Percentiles rank a stretch among this genome's conserved stretches.
Evolutionary conservation across 2,329 filamentous ascomycete genomes (phyloP).

Genomic region (Elsinoe australis): DNA sequence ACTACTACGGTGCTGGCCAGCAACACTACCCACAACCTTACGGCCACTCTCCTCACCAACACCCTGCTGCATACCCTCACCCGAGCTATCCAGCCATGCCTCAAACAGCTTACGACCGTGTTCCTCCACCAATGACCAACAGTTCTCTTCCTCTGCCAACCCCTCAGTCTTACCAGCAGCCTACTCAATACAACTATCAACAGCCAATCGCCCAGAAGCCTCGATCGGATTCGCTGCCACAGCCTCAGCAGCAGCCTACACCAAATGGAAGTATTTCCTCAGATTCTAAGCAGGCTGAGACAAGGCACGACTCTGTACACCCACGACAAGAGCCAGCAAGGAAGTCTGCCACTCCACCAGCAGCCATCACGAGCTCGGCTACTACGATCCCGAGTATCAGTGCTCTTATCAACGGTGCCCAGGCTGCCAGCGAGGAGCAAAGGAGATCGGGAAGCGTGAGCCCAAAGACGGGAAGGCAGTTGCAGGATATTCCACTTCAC

Average conservation of each 20-base stretch:
- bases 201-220: constrained; percentile 5
- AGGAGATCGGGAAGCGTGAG: constrained; percentile 27
- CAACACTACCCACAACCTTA: constrained; percentile 24
- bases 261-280: constrained; percentile 10
- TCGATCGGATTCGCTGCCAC: constrained; percentile 8
- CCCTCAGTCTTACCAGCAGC: constrained; percentile 24
- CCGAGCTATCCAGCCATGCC: constrained; percentile 25
- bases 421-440: constrained; percentile 21
- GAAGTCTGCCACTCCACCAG: constrained; percentile 19
- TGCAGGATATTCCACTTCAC: constrained; percentile 33
- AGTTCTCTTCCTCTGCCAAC: constrained; percentile 34
- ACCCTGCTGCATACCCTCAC: constrained; percentile 30
- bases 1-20: constrained; percentile 26
- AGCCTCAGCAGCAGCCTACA: constrained; percentile 6
- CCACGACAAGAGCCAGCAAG: constrained; percentile 11
- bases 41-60: constrained; percentile 23
- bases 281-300: background rate
- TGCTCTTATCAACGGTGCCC: constrained; percentile 36
- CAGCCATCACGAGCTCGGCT: constrained; percentile 23
- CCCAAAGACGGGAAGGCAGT: constrained; percentile 25
- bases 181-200: constrained; percentile 26
- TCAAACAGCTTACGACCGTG: constrained; percentile 32
- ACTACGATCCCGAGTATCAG: constrained; percentile 48
- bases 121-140: constrained; percentile 33
- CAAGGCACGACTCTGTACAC: constrained; percentile 13